Percentiles rank a stretch among this genome's conserved stretches.
Conservation (phyloP, 352 stramenopile genomes). For the Phytophthora idaei region DNA sequence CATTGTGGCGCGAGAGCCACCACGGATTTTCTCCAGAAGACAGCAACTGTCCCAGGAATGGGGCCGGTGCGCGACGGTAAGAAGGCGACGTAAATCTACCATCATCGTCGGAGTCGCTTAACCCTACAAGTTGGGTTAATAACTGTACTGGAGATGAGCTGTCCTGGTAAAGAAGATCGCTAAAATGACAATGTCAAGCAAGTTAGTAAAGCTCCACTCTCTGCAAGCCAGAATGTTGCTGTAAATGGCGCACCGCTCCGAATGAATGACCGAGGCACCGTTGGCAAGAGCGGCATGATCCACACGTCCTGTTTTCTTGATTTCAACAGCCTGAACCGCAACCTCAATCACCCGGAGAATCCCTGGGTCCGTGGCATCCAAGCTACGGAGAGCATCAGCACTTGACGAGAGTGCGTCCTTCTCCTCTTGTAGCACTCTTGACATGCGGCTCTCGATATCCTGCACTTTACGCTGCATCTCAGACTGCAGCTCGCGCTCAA, state of each 20-base stretch:
- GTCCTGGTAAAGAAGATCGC: constrained; percentile 58
- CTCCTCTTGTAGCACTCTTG: constrained; percentile 60
- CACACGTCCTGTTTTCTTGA: constrained; percentile 59
- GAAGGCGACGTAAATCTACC: constrained; percentile 65
- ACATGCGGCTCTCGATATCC: constrained; percentile 64
- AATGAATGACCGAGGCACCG: constrained; percentile 63
- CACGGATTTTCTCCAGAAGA: constrained; percentile 62
- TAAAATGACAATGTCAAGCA: constrained; percentile 26
- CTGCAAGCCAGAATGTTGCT: neutral
- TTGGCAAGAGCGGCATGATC: constrained; percentile 76
- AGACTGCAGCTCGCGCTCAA: constrained; percentile 47
- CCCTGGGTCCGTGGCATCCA: constrained; percentile 60
- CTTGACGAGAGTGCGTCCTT: constrained; percentile 62
- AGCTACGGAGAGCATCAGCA: constrained; percentile 49
- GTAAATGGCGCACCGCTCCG: constrained; percentile 43
- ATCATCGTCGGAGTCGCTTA: constrained; percentile 20
- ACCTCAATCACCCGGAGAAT: constrained; percentile 47
- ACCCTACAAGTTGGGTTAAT: constrained; percentile 40
- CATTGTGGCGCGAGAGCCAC: constrained; percentile 83
- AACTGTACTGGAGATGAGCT: constrained; percentile 39
- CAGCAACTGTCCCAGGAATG: constrained; percentile 44
- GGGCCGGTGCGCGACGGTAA: constrained; percentile 45
- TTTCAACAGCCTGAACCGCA: constrained; percentile 62
- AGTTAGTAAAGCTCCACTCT: neutral
- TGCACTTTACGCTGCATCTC: constrained; percentile 58